Percentiles rank a stretch among this genome's conserved stretches.
Evolutionary conservation across 495 filamentous ascomycete genomes (phyloP).

Genomic region (Darksidea phi): DNA sequence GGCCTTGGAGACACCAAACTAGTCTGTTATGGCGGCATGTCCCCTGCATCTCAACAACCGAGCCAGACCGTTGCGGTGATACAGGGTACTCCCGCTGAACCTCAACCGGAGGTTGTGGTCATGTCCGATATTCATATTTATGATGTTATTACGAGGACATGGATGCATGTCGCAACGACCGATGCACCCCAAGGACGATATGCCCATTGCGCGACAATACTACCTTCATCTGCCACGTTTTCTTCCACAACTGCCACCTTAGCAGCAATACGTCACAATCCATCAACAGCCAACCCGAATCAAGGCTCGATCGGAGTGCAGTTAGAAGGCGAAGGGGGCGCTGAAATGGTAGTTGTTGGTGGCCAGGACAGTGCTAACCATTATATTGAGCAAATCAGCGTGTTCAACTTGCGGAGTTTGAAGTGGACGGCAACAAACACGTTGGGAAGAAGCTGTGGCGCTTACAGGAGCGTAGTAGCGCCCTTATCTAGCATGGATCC

Average conservation of each 20-base stretch:
- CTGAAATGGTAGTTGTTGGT: constrained; percentile 96
- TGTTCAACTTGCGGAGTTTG: constrained; percentile 93
- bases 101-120: constrained; percentile 85
- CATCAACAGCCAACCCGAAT: constrained; percentile 72
- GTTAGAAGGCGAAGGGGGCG: constrained; percentile 85
- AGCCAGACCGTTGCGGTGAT: constrained; percentile 42
- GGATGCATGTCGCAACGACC: constrained; percentile 76
- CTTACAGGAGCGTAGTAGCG: constrained; percentile 91
- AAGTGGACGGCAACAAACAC: constrained; percentile 89
- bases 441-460: constrained; percentile 86
- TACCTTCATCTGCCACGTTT: constrained; percentile 83
- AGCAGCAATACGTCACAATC: constrained; percentile 86
- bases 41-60: constrained; percentile 59
- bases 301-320: constrained; percentile 81
- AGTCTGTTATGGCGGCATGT: constrained; percentile 98
- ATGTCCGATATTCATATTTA: constrained; percentile 98
- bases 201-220: constrained; percentile 91
- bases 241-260: constrained; percentile 77
- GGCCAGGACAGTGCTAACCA: constrained; percentile 97
- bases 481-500: constrained; percentile 70
- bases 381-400: constrained; percentile 97
- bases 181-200: constrained; percentile 92
- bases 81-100: constrained; percentile 52
- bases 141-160: constrained; percentile 79
- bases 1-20: constrained; percentile 90